phyloP scores from a whole-genome alignment of 192 early-diverging fungal genomes.

The Spizellomyces punctatus region DNA sequence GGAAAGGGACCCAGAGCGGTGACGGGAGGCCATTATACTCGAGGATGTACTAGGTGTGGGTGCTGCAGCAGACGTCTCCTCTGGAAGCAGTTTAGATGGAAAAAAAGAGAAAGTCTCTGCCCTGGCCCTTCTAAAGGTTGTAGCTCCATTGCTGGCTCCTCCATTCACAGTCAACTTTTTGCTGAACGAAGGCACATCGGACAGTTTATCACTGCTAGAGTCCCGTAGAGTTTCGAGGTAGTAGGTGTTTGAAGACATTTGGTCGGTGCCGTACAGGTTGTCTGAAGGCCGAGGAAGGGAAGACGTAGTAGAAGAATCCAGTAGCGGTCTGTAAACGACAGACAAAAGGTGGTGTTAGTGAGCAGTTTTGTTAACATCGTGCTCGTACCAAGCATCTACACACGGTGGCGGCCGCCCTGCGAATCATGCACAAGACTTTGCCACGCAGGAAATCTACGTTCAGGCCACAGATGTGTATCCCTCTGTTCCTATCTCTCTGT shows the following conservation, averaged over 20 bases:
- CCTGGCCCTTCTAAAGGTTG: conserved; percentile 32
- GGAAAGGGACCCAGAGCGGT: conserved; percentile 54
- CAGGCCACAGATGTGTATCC: no score
- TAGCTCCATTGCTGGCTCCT: not conserved
- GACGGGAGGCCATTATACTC: conserved; percentile 23
- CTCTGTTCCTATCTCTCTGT: no score
- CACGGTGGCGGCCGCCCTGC: no score
- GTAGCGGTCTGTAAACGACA: no score
- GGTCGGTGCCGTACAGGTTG: not conserved
- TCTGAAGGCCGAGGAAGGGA: not conserved
- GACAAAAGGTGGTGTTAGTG: no score
- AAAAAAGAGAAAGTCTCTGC: conserved; percentile 53
- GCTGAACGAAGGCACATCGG: not conserved
- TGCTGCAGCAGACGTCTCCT: not conserved
- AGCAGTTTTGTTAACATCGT: no score
- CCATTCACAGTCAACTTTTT: not conserved
- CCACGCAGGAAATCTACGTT: no score
- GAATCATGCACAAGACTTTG: no score
- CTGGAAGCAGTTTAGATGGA: conserved; percentile 42
- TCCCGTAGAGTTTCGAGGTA: conserved; percentile 31
- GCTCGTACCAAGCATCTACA: no score
- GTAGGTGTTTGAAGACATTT: conserved; percentile 2
- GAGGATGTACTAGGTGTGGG: not conserved
- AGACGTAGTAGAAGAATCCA: not conserved
- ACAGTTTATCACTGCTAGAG: conserved; percentile 12